Evolutionary conservation across 306 rosid genomes (phyloP).

Genomic region (Cicer chorassanicum): DNA sequence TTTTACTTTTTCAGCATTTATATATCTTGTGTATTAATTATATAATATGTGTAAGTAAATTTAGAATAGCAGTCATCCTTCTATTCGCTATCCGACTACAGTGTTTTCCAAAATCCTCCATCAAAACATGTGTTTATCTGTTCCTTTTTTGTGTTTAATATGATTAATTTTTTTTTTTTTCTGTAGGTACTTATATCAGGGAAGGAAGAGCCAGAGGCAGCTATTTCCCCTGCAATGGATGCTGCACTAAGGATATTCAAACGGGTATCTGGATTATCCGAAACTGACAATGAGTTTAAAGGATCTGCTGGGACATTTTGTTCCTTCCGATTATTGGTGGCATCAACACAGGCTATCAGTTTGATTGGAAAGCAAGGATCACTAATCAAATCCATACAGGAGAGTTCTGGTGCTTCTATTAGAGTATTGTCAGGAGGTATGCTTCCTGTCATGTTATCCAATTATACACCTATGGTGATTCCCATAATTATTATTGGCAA

Average conservation of each 20-base stretch:
- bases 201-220: conserved; percentile 76
- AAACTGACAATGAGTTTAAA: conserved; percentile 61
- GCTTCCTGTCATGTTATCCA: conserved; percentile 38
- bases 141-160: conserved; percentile 37
- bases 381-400: conserved; percentile 81
- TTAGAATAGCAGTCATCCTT: background rate
- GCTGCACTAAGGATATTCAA: conserved; percentile 81
- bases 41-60: background rate
- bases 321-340: conserved; percentile 77
- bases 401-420: conserved; percentile 68
- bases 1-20: background rate
- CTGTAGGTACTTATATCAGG: conserved; percentile 79
- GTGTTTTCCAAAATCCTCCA: background rate
- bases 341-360: conserved; percentile 90
- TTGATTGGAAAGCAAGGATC: conserved; percentile 94
- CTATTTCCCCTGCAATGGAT: conserved; percentile 88
- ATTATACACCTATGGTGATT: conserved; percentile 4
- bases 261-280: conserved; percentile 77
- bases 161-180: conserved; percentile 3
- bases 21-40: background rate
- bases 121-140: background rate
- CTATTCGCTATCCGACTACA: too few relatives aligned
- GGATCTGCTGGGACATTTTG: conserved; percentile 60
- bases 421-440: conserved; percentile 85
- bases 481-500: conserved; percentile 10